These are phyloP conservation scores for Tetrahymena elliotti DNA, from an alignment of 73 alveolate species.

Conservation along the genomic window DNA sequence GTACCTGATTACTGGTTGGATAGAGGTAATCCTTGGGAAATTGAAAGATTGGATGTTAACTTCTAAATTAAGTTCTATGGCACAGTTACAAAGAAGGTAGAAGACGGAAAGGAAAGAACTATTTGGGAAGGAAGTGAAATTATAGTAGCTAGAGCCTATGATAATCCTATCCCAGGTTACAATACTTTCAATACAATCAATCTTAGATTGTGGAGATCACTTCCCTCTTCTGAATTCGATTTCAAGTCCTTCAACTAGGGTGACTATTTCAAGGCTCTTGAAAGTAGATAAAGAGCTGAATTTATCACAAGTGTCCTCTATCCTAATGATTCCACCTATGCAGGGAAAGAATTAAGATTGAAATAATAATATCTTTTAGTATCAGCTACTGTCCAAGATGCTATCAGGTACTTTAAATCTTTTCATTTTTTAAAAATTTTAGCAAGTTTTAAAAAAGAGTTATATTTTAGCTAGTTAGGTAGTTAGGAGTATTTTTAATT, in stretches of 20 bases:
- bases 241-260: conserved; percentile 66
- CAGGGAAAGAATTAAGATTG: conserved; percentile 88
- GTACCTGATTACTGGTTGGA: conserved; percentile 98
- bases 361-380: conserved; percentile 94
- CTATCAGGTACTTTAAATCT: background rate
- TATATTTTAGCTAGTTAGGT: background rate
- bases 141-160: conserved; percentile 94
- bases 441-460: too few relatives aligned
- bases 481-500: too few relatives aligned
- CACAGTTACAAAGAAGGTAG: conserved; percentile 56
- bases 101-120: conserved; percentile 66
- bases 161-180: conserved; percentile 98
- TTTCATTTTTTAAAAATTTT: background rate
- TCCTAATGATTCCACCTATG: conserved; percentile 89
- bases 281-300: conserved; percentile 90
- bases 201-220: conserved; percentile 92
- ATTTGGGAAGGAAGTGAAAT: conserved; percentile 92
- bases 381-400: conserved; percentile 92
- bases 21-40: conserved; percentile 98
- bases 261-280: conserved; percentile 57
- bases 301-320: conserved; percentile 97
- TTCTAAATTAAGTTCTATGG: conserved; percentile 94
- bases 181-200: conserved; percentile 95
- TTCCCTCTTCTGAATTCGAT: conserved; percentile 76
- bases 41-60: conserved; percentile 91